Percentiles rank a stretch among this genome's conserved stretches.
phyloP scores from a whole-genome alignment of 371 early-diverging fungal species.

The Apophysomyces sp. region DNA sequence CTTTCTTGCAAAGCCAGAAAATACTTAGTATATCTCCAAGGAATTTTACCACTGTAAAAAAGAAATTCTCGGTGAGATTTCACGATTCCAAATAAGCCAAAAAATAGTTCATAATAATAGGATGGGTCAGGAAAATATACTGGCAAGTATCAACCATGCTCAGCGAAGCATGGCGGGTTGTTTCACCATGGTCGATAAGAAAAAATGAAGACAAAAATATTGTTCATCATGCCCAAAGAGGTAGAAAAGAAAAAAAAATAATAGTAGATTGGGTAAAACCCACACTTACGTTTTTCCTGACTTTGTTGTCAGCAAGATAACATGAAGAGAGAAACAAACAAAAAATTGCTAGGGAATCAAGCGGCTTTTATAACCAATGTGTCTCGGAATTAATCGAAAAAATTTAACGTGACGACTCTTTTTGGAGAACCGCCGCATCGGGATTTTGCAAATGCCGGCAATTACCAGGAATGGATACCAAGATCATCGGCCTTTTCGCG shows the following conservation, averaged over 20 bases:
- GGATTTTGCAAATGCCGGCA: too few species aligned
- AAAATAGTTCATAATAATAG: neutral
- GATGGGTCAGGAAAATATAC: constrained; percentile 23
- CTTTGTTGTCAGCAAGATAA: neutral
- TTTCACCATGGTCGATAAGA: constrained; percentile 39
- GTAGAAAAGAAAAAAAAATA: neutral
- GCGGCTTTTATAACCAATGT: neutral
- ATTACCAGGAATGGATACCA: constrained; percentile 21
- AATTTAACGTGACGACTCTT: neutral
- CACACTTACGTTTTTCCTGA: neutral
- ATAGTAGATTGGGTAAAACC: neutral
- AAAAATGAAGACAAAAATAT: constrained; percentile 19
- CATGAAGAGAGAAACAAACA: neutral
- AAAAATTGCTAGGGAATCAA: neutral
- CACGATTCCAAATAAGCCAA: neutral
- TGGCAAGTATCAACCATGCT: constrained; percentile 35
- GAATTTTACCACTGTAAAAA: constrained; percentile 1
- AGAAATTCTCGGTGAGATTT: neutral
- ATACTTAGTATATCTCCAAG: neutral
- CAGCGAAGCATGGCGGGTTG: constrained; percentile 29
- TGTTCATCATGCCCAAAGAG: constrained; percentile 20
- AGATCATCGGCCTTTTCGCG: constrained; percentile 17
- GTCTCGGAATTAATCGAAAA: neutral
- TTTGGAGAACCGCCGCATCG: neutral
- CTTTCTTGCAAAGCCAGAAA: neutral